Evolutionary conservation across 495 filamentous ascomycete species (phyloP), one percentile per base, ranked within the genome.

Genomic region (Aspergillus incahuasiensis): DNA sequence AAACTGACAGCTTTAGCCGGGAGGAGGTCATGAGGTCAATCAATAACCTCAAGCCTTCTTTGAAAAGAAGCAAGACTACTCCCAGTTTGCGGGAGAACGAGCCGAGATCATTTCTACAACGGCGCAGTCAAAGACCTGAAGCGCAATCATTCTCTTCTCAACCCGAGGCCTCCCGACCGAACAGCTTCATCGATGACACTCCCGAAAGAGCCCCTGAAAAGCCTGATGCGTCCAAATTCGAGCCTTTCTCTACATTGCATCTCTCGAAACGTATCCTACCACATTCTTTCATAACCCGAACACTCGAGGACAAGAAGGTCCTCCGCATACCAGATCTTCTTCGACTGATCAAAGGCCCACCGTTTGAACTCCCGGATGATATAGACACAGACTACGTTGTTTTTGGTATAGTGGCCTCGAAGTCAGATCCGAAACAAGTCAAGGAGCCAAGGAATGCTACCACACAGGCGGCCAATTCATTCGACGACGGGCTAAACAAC

Each of bases 351-450:
- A 92, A 90, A 68, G 82, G 82, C 0, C 95, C 92, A 0, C 78
- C 86, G n/a, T 99, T 88, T 66, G 82, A 88, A 24, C 80, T 91
- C 0, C 95, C 95, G 2, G 90, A 97, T 51, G 86, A 94, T 42
- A 74, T 92, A 19, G 89, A 95, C 60, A 80, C 82, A 20, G 95
- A 97, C 67, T 88, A 86, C 56, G 89, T 97, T 22, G 82, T 96
- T 8, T 85, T 97, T 54, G 94, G 84, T 13, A 87, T 94, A 52
- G 82, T 97, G 51, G 89, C 89, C 3, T 87, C 83, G 7, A 97
- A 97, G 63, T 95, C 92, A 2, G 81, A 87, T 0, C 89, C 95
- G 0, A 81, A 80, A 24, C 74, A 82, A 42, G 86, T 91, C 56
- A 86, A 88, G 63, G 65, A 72, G 19, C 54, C 63, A 2, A 74